phyloP scores from a whole-genome alignment of 306 rosid species.

The Prunus kanzakura region DNA sequence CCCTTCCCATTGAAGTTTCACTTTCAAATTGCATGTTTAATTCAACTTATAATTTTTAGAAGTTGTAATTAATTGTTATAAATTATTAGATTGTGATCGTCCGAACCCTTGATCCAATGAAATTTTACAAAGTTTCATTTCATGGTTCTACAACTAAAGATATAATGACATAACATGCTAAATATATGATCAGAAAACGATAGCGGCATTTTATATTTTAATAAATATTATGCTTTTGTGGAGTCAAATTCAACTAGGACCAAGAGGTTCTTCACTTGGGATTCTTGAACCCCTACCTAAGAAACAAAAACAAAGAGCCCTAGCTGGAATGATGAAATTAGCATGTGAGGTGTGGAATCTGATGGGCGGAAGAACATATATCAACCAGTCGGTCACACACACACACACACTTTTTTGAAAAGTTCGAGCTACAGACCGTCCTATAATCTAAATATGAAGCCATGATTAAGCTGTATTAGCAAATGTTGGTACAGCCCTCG shows the following conservation, averaged over 20 bases:
- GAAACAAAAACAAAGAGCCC: constrained; percentile 34
- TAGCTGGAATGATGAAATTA: constrained; percentile 44
- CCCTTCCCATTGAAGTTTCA: background rate
- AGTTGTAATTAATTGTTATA: too few species aligned
- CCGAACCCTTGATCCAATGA: too few species aligned
- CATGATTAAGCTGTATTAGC: constrained; percentile 34
- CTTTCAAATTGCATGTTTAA: background rate
- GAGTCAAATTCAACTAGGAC: background rate
- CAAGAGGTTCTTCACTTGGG: background rate
- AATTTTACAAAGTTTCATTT: too few species aligned
- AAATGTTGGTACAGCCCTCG: constrained; percentile 39
- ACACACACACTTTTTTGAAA: constrained; percentile 9
- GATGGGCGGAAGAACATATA: constrained; percentile 6
- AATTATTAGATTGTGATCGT: background rate
- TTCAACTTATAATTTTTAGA: too few species aligned
- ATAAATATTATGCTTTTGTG: background rate
- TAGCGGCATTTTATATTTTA: background rate
- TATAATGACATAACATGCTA: background rate
- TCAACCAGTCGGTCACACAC: background rate
- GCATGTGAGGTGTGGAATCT: constrained; percentile 84
- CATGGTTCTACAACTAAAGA: too few species aligned
- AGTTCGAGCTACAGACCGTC: constrained; percentile 8
- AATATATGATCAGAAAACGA: background rate
- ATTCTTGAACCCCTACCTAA: background rate
- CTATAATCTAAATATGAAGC: constrained; percentile 5